Evolutionary conservation across 1,139 yeast species (phyloP), one percentile per base, ranked within the genome.

Genomic region (Pichia sp.): DNA sequence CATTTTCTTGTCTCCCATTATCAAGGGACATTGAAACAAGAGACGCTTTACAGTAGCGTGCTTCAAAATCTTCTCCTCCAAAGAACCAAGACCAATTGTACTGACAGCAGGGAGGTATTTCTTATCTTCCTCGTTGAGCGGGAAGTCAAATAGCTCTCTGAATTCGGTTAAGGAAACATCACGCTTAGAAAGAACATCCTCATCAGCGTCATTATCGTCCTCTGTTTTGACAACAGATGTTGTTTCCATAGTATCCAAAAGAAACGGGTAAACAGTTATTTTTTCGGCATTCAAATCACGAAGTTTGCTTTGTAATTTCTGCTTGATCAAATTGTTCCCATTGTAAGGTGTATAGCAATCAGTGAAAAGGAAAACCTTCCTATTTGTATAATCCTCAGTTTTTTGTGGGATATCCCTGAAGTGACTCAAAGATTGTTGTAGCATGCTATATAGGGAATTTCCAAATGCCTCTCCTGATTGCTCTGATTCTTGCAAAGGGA

Each of bases 41-140:
- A 78, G 68, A 34, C 94, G 61, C 39, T 72, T 72, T 9, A 82
- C 67, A 42, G 78, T 81, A 42, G 73, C 78, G 25, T 75, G 64
- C 32, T 80, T 58, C 29, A 72, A 56, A 10, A 85, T 72, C 28
- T 67, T 62, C 9, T 66, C 59, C 40, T 69, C 66, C 34, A 83
- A 68, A 25, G 63, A 63, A 1, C 64, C 57, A 0, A 69, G 62
- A 7, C 71, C 54, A 6, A 74, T 62, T 2, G 80, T 69, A 14
- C 55, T 57, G 2, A 68, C 55, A 27, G 41, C 29, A 1, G 53
- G 50, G 2, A 39, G 36, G 20, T 38, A 50, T 19, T 39, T 39
- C 14, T 25, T 40, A 17, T 35, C 35, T 20, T 44, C 49, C 5
- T 34, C 15, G 15, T 42, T 49, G 10, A 38, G 25, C 4, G 46